These are phyloP conservation scores for Annulohypoxylon moriforme DNA, from an alignment of 495 filamentous ascomycete genomes.

Conservation along the genomic window DNA sequence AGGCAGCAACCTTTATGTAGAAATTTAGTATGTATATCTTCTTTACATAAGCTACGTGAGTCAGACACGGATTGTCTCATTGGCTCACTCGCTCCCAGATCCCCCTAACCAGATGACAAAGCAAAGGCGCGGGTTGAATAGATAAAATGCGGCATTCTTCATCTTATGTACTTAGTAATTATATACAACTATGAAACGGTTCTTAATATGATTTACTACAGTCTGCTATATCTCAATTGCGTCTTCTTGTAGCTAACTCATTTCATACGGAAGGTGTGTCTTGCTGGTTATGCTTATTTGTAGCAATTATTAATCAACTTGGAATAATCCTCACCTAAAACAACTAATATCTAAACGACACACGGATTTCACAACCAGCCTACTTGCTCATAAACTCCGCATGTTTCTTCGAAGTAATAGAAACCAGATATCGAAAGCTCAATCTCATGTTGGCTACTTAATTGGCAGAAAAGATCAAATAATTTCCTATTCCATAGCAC, in stretches of 20 bases:
- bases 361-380: background rate
- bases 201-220: background rate
- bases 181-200: background rate
- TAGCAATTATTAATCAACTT: background rate
- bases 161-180: background rate
- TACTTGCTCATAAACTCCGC: slow-evolving; percentile 4
- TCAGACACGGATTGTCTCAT: background rate
- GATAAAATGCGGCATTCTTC: background rate
- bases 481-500: background rate
- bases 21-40: background rate
- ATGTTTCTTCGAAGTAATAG: slow-evolving; percentile 14
- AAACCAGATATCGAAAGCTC: background rate
- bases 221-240: background rate
- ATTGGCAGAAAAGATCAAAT: background rate
- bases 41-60: slow-evolving; percentile 1
- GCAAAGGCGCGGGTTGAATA: slow-evolving; percentile 12
- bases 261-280: background rate
- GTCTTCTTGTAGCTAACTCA: background rate
- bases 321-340: slow-evolving; percentile 26
- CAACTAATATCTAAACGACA: slow-evolving; percentile 5
- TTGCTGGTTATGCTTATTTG: background rate
- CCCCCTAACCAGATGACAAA: slow-evolving; percentile 6
- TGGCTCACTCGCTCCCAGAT: background rate
- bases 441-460: background rate
- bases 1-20: background rate